Evolutionary conservation across 345 rosid genomes (phyloP), one percentile per base, ranked within the genome.

Genomic region (Pistacia integerrima): DNA sequence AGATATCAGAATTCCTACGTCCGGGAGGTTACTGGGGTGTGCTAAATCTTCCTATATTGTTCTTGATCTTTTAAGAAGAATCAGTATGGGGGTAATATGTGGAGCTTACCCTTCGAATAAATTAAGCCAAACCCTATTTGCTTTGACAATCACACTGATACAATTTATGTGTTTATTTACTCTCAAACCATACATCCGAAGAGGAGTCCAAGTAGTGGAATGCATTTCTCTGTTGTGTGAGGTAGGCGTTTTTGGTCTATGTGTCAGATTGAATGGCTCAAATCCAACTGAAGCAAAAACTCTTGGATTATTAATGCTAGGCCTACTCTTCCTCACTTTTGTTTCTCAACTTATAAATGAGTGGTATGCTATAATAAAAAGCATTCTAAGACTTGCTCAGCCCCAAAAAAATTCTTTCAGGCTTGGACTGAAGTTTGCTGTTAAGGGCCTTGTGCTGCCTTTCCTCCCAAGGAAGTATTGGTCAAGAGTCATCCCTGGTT

Each of bases 1-100:
- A 69, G 91, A 82, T 73, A 54, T 64, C 54, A 77, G 71, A 67
- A 73, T 75, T 56, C 82, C 87, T 2, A 44, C 67, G 17, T 51
- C 58, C 22, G 62, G 49, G 16, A 79, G 69, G 73, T 11, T 79
- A 41, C 25, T 88, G 14, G 91, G 91, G 17, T 88, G 84, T 81
- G 87, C 83, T 57, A 80, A 85, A 72, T 85, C 86, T 52, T 80
- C 78, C 46, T 85, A 87, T 79, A 72, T 87, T 35, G 64, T 87
- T 76, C 71, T 87, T 52, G 90, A 87, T 76, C 84, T 87, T 49
- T 11, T 76, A 56, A 83, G 90, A 84, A 78, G 90, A 77, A 80
- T 79, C 49, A 18, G 73, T 52, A 36, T 88, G 62, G 91, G 91
- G 72, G 54, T 84, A 22, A 63, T 88, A 48, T 73, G 87, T 1